These are phyloP conservation scores for Fusarium goolgardi DNA, from an alignment of 2,329 filamentous ascomycete genomes.

Conservation along the genomic window DNA sequence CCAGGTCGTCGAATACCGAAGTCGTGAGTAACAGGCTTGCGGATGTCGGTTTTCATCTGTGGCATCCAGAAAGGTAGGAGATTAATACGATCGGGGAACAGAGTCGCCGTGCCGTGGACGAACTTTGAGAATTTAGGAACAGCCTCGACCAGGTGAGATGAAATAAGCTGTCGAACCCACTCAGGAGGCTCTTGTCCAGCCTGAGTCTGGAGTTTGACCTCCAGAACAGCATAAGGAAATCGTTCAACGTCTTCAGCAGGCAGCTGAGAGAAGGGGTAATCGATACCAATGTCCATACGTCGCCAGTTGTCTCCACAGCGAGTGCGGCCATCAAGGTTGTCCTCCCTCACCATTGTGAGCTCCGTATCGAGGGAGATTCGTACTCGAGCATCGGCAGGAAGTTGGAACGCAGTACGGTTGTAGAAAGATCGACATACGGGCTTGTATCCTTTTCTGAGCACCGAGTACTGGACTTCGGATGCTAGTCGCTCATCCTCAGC, in stretches of 20 bases:
- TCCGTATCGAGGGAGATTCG: conserved; percentile 98
- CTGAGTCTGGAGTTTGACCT: conserved; percentile 98
- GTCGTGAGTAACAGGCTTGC: conserved; percentile 86
- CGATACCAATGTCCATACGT: conserved; percentile 96
- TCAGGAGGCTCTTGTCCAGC: conserved; percentile 93
- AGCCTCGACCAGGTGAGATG: conserved; percentile 96
- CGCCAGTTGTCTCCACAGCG: conserved; percentile 92
- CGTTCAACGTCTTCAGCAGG: conserved; percentile 85
- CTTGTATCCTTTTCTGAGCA: conserved; percentile 85
- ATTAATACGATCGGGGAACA: conserved; percentile 89
- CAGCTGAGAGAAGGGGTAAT: conserved; percentile 92
- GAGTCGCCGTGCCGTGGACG: conserved; percentile 89
- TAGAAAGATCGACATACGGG: conserved; percentile 97
- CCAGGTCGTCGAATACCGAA: conserved; percentile 90
- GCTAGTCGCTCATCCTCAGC: conserved; percentile 90
- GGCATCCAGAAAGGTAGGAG: conserved; percentile 97
- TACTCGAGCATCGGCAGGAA: conserved; percentile 94
- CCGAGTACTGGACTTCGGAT: conserved; percentile 91
- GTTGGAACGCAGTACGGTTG: conserved; percentile 96
- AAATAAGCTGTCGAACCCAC: conserved; percentile 94
- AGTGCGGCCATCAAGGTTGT: conserved; percentile 85
- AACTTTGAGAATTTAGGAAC: conserved; percentile 99
- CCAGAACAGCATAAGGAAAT: conserved; percentile 95
- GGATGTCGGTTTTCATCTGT: conserved; percentile 97
- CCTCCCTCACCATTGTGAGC: conserved; percentile 92